Evolutionary conservation across 2,329 filamentous ascomycete genomes (phyloP).

Genomic region (Ceratocystis huliohia): DNA sequence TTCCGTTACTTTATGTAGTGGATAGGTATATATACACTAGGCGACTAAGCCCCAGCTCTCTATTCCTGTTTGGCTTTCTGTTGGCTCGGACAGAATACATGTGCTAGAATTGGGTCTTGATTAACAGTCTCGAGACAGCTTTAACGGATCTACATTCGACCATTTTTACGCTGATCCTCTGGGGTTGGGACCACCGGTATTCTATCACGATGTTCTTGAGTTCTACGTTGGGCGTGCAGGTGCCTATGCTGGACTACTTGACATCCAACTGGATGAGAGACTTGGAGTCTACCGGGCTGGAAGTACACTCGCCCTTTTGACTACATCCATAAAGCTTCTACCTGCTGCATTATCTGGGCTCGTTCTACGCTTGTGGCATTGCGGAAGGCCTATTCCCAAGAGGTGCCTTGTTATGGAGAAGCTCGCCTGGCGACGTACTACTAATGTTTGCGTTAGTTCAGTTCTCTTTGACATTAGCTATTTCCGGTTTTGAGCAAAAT

Average conservation of each 20-base stretch:
- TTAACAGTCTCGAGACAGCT: not conserved
- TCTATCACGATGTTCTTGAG: conserved; percentile 25
- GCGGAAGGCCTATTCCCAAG: conserved; percentile 12
- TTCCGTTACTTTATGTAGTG: too few species aligned
- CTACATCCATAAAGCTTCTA: conserved; percentile 36
- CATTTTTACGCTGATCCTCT: not conserved
- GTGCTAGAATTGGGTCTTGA: not conserved
- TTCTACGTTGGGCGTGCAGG: conserved; percentile 38
- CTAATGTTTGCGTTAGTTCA: too few species aligned
- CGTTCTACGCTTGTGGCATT: conserved; percentile 31
- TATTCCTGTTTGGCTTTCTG: not conserved
- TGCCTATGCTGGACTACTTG: conserved; percentile 34
- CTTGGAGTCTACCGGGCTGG: conserved; percentile 37
- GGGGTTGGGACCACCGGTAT: not conserved
- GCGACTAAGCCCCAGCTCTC: not conserved
- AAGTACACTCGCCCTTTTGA: conserved; percentile 37
- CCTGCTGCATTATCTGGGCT: conserved; percentile 42
- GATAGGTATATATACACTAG: not conserved
- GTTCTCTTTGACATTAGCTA: too few species aligned
- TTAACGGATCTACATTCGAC: not conserved
- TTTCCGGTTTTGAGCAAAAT: too few species aligned
- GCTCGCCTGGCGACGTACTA: too few species aligned
- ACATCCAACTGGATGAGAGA: conserved; percentile 38
- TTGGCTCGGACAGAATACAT: not conserved
- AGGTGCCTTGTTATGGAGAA: too few species aligned